These are phyloP conservation scores for Alternaria longipes DNA, from an alignment of 2,329 filamentous ascomycete species.

Conservation along the genomic window DNA sequence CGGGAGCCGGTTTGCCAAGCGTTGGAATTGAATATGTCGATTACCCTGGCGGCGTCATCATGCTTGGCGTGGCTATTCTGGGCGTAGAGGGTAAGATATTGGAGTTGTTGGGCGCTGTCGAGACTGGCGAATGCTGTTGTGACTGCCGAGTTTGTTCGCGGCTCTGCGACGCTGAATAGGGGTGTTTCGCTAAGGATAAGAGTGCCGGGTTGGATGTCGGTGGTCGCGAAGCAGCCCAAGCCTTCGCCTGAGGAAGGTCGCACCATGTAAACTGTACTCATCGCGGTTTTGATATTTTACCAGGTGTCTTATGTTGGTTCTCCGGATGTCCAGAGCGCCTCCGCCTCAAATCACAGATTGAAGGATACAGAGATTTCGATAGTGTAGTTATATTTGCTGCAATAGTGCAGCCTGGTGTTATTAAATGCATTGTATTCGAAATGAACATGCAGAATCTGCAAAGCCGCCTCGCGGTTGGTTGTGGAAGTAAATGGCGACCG, in stretches of 20 bases:
- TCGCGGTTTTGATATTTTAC: neutral
- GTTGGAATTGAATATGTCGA: conserved; percentile 36
- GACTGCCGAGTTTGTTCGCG: conserved; percentile 30
- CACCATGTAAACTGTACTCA: conserved; percentile 27
- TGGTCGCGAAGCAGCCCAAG: conserved; percentile 49
- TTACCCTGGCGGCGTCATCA: conserved; percentile 13
- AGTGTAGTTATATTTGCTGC: neutral
- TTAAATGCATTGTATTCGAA: neutral
- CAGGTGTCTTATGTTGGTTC: neutral
- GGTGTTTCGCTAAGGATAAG: conserved; percentile 50
- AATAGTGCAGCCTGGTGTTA: neutral
- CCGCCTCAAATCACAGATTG: too few species aligned
- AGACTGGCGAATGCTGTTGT: conserved; percentile 22
- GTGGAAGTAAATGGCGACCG: neutral
- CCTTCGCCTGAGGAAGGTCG: conserved; percentile 44
- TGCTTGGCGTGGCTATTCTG: neutral
- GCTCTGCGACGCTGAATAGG: conserved; percentile 42
- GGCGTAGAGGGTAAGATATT: conserved; percentile 26
- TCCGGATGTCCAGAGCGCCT: neutral
- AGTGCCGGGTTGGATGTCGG: conserved; percentile 42
- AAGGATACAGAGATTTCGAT: neutral
- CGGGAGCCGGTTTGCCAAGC: conserved; percentile 30
- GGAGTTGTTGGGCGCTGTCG: conserved; percentile 12
- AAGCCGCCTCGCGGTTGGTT: neutral
- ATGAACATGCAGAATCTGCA: neutral